phyloP scores from a whole-genome alignment of 805 yeast species.

The Kregervanrija pseudodelftensis region DNA sequence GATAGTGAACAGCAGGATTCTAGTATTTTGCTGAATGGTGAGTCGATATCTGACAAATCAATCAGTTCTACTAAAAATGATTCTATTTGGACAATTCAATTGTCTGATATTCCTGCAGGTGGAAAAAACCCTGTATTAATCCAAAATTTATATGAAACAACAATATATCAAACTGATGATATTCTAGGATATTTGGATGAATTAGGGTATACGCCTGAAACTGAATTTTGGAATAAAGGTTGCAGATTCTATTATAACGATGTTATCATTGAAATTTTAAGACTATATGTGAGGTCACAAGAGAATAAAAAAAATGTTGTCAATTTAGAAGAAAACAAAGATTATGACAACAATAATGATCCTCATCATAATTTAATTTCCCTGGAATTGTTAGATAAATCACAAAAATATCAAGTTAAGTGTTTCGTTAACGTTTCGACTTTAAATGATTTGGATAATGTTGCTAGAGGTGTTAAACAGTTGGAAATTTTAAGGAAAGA shows the following conservation, averaged over 20 bases:
- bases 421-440: conserved; percentile 65
- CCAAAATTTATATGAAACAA: conserved; percentile 63
- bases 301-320: conserved; percentile 16
- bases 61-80: conserved; percentile 11
- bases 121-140: conserved; percentile 57
- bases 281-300: conserved; percentile 30
- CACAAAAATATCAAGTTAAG: conserved; percentile 53
- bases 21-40: conserved; percentile 4
- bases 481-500: conserved; percentile 57
- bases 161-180: conserved; percentile 43
- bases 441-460: conserved; percentile 67
- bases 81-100: conserved; percentile 54
- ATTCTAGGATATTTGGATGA: conserved; percentile 42
- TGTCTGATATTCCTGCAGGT: conserved; percentile 70
- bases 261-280: conserved; percentile 52
- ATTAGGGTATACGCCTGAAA: conserved; percentile 63
- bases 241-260: conserved; percentile 54
- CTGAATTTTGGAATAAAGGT: conserved; percentile 57
- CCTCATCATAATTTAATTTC: conserved; percentile 9
- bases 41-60: conserved; percentile 12
- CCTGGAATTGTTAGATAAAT: conserved; percentile 35
- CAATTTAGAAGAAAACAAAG: conserved; percentile 5
- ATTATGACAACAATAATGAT: conserved; percentile 1
- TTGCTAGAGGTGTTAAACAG: conserved; percentile 57
- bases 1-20: background rate